These are phyloP conservation scores for Ophiocordyceps australis DNA, from an alignment of 2,329 filamentous ascomycete species.

Conservation along the genomic window DNA sequence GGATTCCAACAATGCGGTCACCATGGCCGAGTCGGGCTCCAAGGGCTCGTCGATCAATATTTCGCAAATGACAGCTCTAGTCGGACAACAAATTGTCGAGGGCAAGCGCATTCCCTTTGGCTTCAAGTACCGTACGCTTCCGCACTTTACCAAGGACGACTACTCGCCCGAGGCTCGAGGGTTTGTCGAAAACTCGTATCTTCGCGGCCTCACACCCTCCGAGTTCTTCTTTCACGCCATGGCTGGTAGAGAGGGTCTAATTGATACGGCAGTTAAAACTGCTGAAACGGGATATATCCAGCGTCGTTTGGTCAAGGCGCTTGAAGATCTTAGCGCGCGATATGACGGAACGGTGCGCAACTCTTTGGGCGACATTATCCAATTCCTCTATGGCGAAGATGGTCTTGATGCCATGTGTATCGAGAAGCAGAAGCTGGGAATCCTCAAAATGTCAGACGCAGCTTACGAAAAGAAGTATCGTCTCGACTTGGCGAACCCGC, in stretches of 20 bases:
- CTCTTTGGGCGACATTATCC: conserved; percentile 87
- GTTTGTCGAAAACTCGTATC: conserved; percentile 97
- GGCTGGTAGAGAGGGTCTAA: conserved; percentile 98
- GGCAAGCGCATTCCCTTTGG: conserved; percentile 98
- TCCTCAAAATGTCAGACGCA: conserved; percentile 60
- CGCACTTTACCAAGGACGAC: conserved; percentile 98
- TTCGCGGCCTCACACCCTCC: conserved; percentile 82
- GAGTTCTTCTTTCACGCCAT: conserved; percentile 99
- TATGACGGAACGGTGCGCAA: conserved; percentile 97
- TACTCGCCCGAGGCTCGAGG: conserved; percentile 94
- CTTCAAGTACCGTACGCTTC: conserved; percentile 93
- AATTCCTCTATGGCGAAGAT: conserved; percentile 96
- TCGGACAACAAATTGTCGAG: conserved; percentile 95
- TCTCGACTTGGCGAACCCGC: conserved; percentile 46
- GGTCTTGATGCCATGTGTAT: conserved; percentile 87
- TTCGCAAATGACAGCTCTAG: conserved; percentile 95
- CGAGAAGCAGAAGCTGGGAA: conserved; percentile 80
- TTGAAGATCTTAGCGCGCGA: conserved; percentile 94
- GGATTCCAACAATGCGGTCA: conserved; percentile 88
- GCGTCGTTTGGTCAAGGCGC: conserved; percentile 89
- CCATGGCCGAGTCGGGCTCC: conserved; percentile 91
- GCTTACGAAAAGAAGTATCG: conserved; percentile 70
- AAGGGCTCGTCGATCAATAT: conserved; percentile 99
- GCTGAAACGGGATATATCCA: conserved; percentile 99
- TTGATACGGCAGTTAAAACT: conserved; percentile 98